Evolutionary conservation across 176 grass and related monocot species (phyloP).

Genomic region (maize (Zea mays)): DNA sequence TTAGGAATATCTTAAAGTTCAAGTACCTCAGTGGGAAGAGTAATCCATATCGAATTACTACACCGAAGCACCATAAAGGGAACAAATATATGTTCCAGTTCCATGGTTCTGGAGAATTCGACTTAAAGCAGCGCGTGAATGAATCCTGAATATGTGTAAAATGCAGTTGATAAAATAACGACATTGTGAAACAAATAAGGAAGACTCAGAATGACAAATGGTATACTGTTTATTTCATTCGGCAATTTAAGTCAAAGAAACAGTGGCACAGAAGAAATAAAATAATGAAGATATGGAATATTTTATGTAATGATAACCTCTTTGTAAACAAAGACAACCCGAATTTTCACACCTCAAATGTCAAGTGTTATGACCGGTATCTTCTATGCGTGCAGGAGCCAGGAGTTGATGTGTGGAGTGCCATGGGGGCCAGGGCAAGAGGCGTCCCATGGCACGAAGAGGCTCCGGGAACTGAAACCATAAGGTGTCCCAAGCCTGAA

Average conservation of each 20-base stretch:
- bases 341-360: background rate
- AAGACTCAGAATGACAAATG: background rate
- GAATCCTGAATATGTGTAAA: slow-evolving; percentile 73
- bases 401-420: no score
- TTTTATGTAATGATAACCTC: slow-evolving; percentile 8
- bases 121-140: slow-evolving; percentile 98
- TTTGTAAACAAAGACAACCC: background rate
- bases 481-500: no score
- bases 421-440: no score
- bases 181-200: slow-evolving; percentile 1
- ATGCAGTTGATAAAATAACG: slow-evolving; percentile 14
- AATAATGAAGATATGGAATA: slow-evolving; percentile 8
- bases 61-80: slow-evolving; percentile 94
- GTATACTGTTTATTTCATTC: background rate
- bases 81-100: slow-evolving; percentile 99
- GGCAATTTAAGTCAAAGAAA: background rate
- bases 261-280: background rate
- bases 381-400: no score
- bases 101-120: slow-evolving; percentile 97
- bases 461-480: no score
- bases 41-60: slow-evolving; percentile 80
- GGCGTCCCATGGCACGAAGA: no score
- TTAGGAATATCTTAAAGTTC: slow-evolving; percentile 8
- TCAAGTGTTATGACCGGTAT: background rate
- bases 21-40: slow-evolving; percentile 82